Base-by-base conservation (phyloP, 805 yeast species). In the Yarrowia divulgata region DNA sequence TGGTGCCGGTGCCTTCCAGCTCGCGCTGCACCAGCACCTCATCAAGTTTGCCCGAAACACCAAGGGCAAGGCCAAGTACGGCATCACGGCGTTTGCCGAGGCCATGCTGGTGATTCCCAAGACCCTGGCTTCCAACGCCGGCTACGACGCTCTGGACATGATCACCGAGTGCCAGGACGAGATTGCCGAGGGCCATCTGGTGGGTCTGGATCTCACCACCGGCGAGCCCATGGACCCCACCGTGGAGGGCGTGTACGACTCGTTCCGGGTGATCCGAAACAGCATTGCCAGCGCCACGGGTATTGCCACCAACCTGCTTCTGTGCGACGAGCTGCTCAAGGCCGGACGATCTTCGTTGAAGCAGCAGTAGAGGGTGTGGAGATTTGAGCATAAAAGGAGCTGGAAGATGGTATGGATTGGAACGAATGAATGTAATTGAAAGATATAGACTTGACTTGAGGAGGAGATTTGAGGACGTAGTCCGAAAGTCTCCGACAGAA, bases 141-240 rank as follows among this genome's bases (percentile, higher is more conserved):
- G 99, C 8, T 88, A 89, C 74, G 99, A 95, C 79, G 88, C 94
- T 1, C 85, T 95, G 74, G 98, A 95, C 77, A 89, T 97, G 12
- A 84, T 95, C 32, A 87, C 95, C 35, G 85, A 88, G 69, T 92
- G 97, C 74, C 97, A 92, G 80, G 99, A 95, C 79, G 97, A 90
- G 78, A 85, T 89, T 69, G 86, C 84, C 52, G 95, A 90, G 57
- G 95, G 89, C 67, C 87, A 90, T 75, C 85, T 87, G 40, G 97
- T 93, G 54, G 99, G 99, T 69, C 88, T 95, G 68, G 97, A 95
- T 78, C 84, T 95, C 73, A 87, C 86, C 71, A 85, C 94, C 12
- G 99, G 99, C 48, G 97, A 93, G 77, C 95, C 98, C 63, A 88
- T 94, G 86, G 98, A 94, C 77, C 98, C 99, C 62, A 85, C 91